Conservation (phyloP, 2,329 filamentous ascomycete species). For the Paracoccidioides brasiliensis region DNA sequence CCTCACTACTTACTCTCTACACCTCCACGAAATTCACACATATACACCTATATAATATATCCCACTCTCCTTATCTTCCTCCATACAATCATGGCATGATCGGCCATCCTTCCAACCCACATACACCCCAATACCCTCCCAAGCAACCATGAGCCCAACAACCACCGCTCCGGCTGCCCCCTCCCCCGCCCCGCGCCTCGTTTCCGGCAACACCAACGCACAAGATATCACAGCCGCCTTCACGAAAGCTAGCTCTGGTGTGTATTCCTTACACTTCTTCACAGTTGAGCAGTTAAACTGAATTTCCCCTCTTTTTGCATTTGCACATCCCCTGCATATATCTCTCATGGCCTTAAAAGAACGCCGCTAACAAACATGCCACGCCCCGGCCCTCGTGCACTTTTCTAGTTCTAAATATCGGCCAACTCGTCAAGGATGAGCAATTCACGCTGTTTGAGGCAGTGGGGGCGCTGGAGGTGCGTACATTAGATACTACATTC, state of each 20-base stretch:
- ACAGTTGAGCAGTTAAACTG: too few species aligned
- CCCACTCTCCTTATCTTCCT: too few species aligned
- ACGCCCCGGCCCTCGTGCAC: background rate
- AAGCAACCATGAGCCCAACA: background rate
- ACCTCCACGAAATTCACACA: too few species aligned
- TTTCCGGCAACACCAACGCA: conserved; percentile 26
- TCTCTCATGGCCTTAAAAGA: too few species aligned
- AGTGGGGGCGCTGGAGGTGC: conserved; percentile 58
- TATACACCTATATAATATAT: too few species aligned
- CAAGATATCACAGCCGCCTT: conserved; percentile 46
- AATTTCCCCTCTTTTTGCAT: too few species aligned
- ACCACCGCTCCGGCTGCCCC: background rate
- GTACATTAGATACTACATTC: conserved; percentile 7
- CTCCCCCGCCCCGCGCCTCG: conserved; percentile 6
- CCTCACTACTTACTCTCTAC: too few species aligned
- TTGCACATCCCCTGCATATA: too few species aligned
- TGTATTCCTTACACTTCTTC: conserved; percentile 9
- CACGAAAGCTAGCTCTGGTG: conserved; percentile 39
- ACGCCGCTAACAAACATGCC: background rate
- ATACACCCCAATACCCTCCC: background rate
- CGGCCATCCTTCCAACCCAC: too few species aligned
- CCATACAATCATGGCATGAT: too few species aligned
- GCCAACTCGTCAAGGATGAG: conserved; percentile 85
- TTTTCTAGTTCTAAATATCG: conserved; percentile 54
- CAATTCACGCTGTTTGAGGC: conserved; percentile 89